Evolutionary conservation across 345 rosid genomes (phyloP).

Genomic region (Hibiscus tridactylites): DNA sequence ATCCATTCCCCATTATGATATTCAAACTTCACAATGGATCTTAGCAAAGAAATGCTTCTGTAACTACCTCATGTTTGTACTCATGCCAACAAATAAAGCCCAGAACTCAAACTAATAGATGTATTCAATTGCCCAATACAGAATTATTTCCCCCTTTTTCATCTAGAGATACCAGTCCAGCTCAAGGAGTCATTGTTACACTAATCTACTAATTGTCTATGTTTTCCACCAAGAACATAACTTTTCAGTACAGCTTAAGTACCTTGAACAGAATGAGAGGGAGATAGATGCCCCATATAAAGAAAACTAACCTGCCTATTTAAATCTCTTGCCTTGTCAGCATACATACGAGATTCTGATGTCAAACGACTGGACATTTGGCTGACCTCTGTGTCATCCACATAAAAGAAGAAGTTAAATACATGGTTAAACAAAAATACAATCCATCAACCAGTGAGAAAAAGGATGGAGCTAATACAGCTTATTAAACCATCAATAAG

Average conservation of each 20-base stretch:
- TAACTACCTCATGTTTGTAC: not conserved
- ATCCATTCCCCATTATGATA: not conserved
- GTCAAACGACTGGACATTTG: slow-evolving; percentile 96
- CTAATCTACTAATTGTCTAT: not conserved
- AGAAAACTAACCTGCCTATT: slow-evolving; percentile 71
- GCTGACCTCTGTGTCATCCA: slow-evolving; percentile 74
- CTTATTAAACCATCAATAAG: not conserved
- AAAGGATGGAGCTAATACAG: not conserved
- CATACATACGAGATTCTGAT: slow-evolving; percentile 91
- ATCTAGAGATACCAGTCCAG: not conserved
- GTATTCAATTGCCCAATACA: not conserved
- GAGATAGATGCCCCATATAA: not conserved
- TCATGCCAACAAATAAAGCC: not conserved
- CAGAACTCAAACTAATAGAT: not conserved
- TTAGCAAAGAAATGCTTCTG: not conserved
- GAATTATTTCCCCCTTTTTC: too few relatives aligned
- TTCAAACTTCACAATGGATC: not conserved
- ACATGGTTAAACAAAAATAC: slow-evolving; percentile 6
- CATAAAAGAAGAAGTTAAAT: slow-evolving; percentile 6
- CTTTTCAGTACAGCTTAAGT: not conserved
- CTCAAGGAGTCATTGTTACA: not conserved
- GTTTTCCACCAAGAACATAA: not conserved
- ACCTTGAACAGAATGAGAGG: not conserved
- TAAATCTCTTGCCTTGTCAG: slow-evolving; percentile 96
- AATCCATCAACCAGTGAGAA: not conserved